phyloP scores from a whole-genome alignment of 2,329 filamentous ascomycete species.

The Mariannaea elegans region DNA sequence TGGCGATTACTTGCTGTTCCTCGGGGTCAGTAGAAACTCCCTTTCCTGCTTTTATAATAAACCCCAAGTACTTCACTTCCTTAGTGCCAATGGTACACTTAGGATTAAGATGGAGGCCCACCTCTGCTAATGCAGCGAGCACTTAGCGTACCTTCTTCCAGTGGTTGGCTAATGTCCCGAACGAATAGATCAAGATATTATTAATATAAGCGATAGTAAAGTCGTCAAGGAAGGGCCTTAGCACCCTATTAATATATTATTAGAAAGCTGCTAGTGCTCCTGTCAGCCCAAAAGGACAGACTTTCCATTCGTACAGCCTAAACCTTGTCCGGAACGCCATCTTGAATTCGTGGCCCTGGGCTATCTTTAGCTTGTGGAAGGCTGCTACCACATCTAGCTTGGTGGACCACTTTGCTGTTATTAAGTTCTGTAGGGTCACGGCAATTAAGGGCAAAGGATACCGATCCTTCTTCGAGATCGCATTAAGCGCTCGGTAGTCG shows the following conservation, averaged over 20 bases:
- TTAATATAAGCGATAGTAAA: too few relatives aligned
- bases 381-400: conserved; percentile 16
- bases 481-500: background rate
- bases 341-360: conserved; percentile 44
- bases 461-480: background rate
- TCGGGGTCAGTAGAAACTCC: too few relatives aligned
- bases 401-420: background rate
- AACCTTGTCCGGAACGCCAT: conserved; percentile 46
- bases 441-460: background rate
- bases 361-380: conserved; percentile 44
- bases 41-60: too few relatives aligned
- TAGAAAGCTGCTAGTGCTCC: conserved; percentile 31
- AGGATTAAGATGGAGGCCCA: too few relatives aligned
- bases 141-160: too few relatives aligned
- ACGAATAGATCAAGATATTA: too few relatives aligned
- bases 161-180: too few relatives aligned
- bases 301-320: conserved; percentile 44
- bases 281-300: conserved; percentile 42
- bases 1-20: too few relatives aligned
- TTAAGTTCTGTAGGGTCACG: background rate
- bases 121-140: too few relatives aligned
- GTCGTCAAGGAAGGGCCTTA: too few relatives aligned
- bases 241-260: background rate
- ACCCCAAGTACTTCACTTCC: too few relatives aligned
- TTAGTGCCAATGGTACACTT: too few relatives aligned